phyloP scores from a whole-genome alignment of 2,329 filamentous ascomycete species.

The Sarocladium kiliense region DNA sequence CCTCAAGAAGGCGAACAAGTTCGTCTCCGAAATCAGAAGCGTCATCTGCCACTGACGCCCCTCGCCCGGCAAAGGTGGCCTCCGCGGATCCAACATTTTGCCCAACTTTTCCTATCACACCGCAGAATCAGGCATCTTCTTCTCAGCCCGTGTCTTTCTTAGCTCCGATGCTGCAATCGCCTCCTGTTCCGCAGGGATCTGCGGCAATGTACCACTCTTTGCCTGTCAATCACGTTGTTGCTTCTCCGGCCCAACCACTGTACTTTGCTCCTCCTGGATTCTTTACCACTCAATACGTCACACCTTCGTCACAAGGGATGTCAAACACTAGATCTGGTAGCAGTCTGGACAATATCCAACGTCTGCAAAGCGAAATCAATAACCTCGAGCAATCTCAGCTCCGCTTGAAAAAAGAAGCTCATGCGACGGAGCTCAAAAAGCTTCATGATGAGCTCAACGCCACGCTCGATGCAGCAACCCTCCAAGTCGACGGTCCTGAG shows the following conservation, averaged over 20 bases:
- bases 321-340: background rate
- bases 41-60: too few relatives aligned
- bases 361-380: background rate
- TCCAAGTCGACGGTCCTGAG: background rate
- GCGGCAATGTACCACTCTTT: background rate
- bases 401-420: background rate
- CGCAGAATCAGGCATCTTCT: too few relatives aligned
- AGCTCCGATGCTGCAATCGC: background rate
- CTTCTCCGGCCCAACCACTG: background rate
- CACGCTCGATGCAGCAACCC: slow-evolving; percentile 21
- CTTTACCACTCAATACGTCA: background rate
- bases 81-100: too few relatives aligned
- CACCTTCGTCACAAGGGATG: background rate
- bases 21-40: too few relatives aligned
- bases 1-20: too few relatives aligned
- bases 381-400: background rate
- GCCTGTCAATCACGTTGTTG: background rate
- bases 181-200: background rate
- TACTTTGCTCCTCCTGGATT: background rate
- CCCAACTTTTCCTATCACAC: too few relatives aligned
- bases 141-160: background rate
- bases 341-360: background rate
- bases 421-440: slow-evolving; percentile 15
- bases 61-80: too few relatives aligned
- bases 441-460: slow-evolving; percentile 25